Conservation (phyloP, 1,139 yeast species). For the Debaryomyces nepalensis region DNA sequence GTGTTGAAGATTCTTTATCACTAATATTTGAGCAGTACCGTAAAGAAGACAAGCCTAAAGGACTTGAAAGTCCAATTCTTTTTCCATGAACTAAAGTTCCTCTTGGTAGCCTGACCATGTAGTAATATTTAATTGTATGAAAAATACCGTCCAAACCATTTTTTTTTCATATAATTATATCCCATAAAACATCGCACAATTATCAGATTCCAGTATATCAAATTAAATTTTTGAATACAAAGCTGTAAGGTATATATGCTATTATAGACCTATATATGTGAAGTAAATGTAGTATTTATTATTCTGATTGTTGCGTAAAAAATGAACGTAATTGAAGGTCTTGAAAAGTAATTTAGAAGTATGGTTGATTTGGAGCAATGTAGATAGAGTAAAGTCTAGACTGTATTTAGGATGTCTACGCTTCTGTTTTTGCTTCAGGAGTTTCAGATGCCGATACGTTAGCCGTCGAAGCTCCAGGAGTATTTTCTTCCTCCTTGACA, state of each 20-base stretch:
- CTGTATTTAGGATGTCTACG: background rate
- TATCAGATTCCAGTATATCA: background rate
- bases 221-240: background rate
- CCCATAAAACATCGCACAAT: slow-evolving; percentile 5
- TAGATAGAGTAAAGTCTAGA: too few species aligned
- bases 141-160: background rate
- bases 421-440: slow-evolving; percentile 8
- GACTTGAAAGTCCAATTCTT: background rate
- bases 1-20: slow-evolving; percentile 34
- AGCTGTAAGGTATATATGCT: background rate
- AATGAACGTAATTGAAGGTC: too few species aligned
- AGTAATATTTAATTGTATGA: background rate
- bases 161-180: slow-evolving; percentile 2
- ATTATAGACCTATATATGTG: background rate
- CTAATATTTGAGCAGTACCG: slow-evolving; percentile 4
- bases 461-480: slow-evolving; percentile 6
- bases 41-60: background rate
- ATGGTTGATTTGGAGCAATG: too few species aligned
- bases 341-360: too few species aligned
- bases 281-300: background rate
- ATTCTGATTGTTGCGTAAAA: too few species aligned
- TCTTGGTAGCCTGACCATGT: background rate
- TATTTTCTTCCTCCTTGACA: slow-evolving; percentile 1
- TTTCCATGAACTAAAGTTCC: background rate
- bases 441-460: slow-evolving; percentile 8